Base-by-base conservation (phyloP, 495 filamentous ascomycete species). In the Aspergillus leporis region DNA sequence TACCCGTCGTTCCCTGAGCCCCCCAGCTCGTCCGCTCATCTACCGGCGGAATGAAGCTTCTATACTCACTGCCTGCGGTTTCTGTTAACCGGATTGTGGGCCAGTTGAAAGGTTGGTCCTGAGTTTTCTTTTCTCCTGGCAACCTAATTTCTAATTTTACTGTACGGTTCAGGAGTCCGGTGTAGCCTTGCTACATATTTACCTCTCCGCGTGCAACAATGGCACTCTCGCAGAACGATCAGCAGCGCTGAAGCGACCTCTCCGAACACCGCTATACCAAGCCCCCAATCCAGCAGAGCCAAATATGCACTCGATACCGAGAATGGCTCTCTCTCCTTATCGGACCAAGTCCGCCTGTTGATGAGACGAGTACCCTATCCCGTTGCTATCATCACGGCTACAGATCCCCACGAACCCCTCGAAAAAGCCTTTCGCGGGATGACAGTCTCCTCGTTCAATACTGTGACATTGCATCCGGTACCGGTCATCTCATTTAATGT, bases 361-460 rank as follows among this genome's bases (percentile, higher is more conserved):
- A 90, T 92, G 86, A 88, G 90, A 53, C 77, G 77, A 43, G 78
- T 92, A 19, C 82, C 88, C 1, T 85, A 90, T 72, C 82, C 89
- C 13, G 89, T 91, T 58, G 89, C 89, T 47, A 84, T 92, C 67
- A 83, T 90, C 64, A 92, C 87, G 32, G 61, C 70, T 59, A 75
- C 71, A 53, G 70, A 72, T 8, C 60, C 69, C 40, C 49, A 56
- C 51, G 65, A 63, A 21, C 52, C 53, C 18, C 28, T 60, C 43
- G 57, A 69, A 30, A 60, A 65, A 51, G 65, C 69, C 32, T 70
- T 74, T 53, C 77, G 81, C 23, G 91, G 84, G 53, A 88, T 94
- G 78, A 92, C 90, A 23, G 86, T 93, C 62, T 95, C 91, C 19
- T 92, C 89, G 13, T 89, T 96, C 76, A 92, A 83, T 19, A 90